phyloP scores from a whole-genome alignment of 805 yeast species.

The Clavispora santaluciae region DNA sequence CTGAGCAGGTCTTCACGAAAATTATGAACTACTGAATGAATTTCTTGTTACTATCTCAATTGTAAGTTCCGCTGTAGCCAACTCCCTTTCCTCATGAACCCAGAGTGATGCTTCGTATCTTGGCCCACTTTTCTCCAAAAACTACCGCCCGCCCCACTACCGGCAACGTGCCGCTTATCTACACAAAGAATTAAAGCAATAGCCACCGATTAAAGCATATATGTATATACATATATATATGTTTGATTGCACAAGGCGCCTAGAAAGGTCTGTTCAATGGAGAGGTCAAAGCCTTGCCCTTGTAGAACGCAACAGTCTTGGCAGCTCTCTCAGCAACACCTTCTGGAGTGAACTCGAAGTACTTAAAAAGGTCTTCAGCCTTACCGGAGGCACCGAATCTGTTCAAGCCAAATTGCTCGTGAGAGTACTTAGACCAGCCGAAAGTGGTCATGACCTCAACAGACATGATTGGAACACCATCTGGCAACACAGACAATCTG shows the following conservation, averaged over 20 bases:
- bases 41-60: background rate
- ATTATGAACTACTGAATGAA: background rate
- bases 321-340: conserved; percentile 85
- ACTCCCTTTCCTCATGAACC: too few species aligned
- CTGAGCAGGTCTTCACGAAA: background rate
- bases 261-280: conserved; percentile 80
- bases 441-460: conserved; percentile 88
- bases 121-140: too few species aligned
- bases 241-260: conserved; percentile 4
- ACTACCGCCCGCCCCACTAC: too few species aligned
- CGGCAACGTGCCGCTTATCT: too few species aligned
- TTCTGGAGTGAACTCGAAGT: conserved; percentile 87
- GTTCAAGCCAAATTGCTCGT: conserved; percentile 93
- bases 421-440: conserved; percentile 95
- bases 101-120: too few species aligned
- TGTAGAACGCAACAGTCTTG: conserved; percentile 75
- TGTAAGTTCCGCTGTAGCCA: too few species aligned
- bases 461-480: conserved; percentile 87
- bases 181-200: too few species aligned
- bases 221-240: too few species aligned
- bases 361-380: conserved; percentile 74
- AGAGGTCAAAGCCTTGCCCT: conserved; percentile 66
- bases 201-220: too few species aligned
- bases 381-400: conserved; percentile 97
- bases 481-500: conserved; percentile 84